A percentile compares a stretch with the other conserved stretches of the same genome.
Evolutionary conservation across 2,329 filamentous ascomycete species (phyloP).

Genomic region (Botryosphaeria dothidea): DNA sequence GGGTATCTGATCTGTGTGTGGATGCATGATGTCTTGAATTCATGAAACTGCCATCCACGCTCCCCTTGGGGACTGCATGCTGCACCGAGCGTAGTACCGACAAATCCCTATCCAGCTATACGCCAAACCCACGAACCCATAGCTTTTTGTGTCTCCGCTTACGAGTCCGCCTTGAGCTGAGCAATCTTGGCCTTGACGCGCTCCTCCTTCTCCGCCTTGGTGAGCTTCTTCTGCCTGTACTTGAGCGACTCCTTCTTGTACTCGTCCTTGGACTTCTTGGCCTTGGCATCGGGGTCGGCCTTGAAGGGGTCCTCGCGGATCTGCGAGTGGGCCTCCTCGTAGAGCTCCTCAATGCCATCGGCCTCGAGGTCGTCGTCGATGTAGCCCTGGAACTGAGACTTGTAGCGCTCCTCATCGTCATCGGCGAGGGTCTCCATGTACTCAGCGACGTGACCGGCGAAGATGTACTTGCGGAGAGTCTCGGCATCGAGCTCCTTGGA

Average conservation of each 20-base stretch:
- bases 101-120: conserved; percentile 17
- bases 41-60: conserved; percentile 19
- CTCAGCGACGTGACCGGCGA: conserved; percentile 95
- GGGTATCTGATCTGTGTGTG: conserved; percentile 19
- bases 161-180: conserved; percentile 59
- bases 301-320: conserved; percentile 99
- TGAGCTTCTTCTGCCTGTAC: conserved; percentile 76
- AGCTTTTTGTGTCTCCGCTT: conserved; percentile 13
- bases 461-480: conserved; percentile 98
- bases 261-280: conserved; percentile 97
- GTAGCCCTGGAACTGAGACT: conserved; percentile 97
- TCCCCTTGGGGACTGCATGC: conserved; percentile 14
- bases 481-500: conserved; percentile 97
- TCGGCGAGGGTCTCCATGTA: conserved; percentile 99
- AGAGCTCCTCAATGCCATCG: conserved; percentile 94
- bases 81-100: conserved; percentile 17
- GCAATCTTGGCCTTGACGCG: conserved; percentile 90
- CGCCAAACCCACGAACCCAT: conserved; percentile 14
- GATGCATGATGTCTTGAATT: conserved; percentile 18
- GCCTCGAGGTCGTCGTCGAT: conserved; percentile 96
- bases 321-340: conserved; percentile 89
- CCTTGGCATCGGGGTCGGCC: conserved; percentile 72
- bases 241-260: conserved; percentile 96
- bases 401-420: conserved; percentile 99
- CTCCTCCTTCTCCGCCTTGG: conserved; percentile 78